A percentile compares a stretch with the other conserved stretches of the same genome.
phyloP scores from a whole-genome alignment of 441 rosid species.

The Gossypium davidsonii region DNA sequence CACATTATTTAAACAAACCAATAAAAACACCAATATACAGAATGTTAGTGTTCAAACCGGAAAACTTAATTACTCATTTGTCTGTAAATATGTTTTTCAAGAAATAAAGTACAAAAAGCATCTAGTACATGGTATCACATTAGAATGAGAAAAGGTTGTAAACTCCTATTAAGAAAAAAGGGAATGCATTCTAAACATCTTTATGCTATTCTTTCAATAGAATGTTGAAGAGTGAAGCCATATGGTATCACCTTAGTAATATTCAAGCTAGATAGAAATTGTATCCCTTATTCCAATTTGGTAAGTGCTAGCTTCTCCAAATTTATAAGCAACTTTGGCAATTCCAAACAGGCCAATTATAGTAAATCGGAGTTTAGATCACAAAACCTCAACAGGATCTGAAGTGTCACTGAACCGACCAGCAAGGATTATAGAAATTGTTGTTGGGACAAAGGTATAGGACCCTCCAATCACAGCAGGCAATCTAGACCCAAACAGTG shows the following conservation, averaged over 20 bases:
- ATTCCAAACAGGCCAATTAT: neutral
- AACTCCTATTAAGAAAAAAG: neutral
- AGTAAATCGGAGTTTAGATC: slow-evolving; percentile 22
- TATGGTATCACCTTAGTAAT: neutral
- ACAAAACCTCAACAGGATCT: slow-evolving; percentile 68
- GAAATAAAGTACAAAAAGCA: neutral
- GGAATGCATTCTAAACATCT: slow-evolving; percentile 1
- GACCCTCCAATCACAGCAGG: slow-evolving; percentile 94
- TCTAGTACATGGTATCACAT: neutral
- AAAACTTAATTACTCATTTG: neutral
- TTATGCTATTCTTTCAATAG: neutral
- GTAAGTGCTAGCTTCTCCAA: neutral
- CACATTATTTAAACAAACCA: neutral
- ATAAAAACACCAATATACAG: neutral
- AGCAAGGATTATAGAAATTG: slow-evolving; percentile 83
- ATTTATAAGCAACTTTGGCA: slow-evolving; percentile 1
- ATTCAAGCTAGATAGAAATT: neutral
- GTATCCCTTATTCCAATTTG: neutral
- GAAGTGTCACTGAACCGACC: slow-evolving; percentile 65
- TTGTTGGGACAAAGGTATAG: slow-evolving; percentile 77
- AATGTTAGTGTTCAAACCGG: neutral
- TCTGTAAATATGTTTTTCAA: neutral
- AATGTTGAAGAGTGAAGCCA: neutral
- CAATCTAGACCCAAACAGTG: slow-evolving; percentile 68
- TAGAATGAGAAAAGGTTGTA: neutral